Conservation (phyloP, 2,329 filamentous ascomycete species). For the Lojkania enalia region DNA sequence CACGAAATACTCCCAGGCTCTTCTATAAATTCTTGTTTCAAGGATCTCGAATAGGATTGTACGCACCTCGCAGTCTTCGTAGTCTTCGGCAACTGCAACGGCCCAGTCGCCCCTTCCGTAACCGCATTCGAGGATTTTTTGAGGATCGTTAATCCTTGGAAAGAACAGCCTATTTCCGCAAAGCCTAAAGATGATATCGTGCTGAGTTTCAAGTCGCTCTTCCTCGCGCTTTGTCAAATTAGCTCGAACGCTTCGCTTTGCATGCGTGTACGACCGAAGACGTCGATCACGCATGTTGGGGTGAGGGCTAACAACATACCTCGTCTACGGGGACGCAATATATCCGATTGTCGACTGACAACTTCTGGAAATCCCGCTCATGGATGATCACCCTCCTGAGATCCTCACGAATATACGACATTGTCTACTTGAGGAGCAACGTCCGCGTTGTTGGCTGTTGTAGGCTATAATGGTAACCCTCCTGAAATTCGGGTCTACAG, state of each 20-base stretch:
- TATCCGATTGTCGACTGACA: slow-evolving; percentile 42
- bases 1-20: too few relatives aligned
- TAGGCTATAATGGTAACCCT: too few relatives aligned
- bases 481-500: neutral
- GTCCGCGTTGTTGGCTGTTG: too few relatives aligned
- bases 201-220: slow-evolving; percentile 39
- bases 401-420: slow-evolving; percentile 16
- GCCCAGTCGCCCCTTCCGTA: slow-evolving; percentile 46
- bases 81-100: slow-evolving; percentile 42
- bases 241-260: slow-evolving; percentile 6
- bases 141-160: slow-evolving; percentile 34
- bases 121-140: slow-evolving; percentile 44
- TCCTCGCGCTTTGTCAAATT: slow-evolving; percentile 38
- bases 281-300: neutral
- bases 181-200: slow-evolving; percentile 36
- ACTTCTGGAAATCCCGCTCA: slow-evolving; percentile 45
- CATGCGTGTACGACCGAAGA: neutral
- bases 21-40: too few relatives aligned
- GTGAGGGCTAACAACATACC: slow-evolving; percentile 19
- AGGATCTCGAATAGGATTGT: too few relatives aligned
- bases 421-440: slow-evolving; percentile 1
- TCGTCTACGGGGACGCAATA: slow-evolving; percentile 46
- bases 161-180: slow-evolving; percentile 36
- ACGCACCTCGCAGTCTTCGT: slow-evolving; percentile 43
- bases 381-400: slow-evolving; percentile 33